Evolutionary conservation across 148 eudicot species (phyloP).

Genomic region (Rhododendron molle): DNA sequence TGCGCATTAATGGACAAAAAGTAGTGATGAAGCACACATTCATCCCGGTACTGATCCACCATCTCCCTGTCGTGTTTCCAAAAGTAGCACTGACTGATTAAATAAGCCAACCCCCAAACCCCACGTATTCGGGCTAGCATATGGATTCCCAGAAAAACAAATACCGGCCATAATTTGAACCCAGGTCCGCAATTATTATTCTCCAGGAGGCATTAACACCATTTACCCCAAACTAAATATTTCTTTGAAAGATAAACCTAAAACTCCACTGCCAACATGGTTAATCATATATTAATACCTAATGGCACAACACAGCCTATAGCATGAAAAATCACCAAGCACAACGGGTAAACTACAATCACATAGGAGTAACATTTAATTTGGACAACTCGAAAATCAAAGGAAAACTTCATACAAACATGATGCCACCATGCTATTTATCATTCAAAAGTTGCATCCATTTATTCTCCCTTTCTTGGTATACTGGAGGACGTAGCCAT

Average conservation of each 20-base stretch:
- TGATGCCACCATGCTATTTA: background rate
- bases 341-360: background rate
- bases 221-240: background rate
- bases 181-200: background rate
- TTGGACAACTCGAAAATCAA: background rate
- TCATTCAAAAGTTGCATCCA: background rate
- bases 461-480: background rate
- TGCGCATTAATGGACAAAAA: too few relatives aligned
- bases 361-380: background rate
- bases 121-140: background rate
- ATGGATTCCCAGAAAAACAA: background rate
- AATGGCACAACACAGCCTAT: background rate
- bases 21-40: too few relatives aligned
- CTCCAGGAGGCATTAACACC: background rate
- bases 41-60: background rate
- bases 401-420: background rate
- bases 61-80: background rate
- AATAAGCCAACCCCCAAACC: background rate
- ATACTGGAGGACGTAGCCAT: background rate
- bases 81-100: background rate
- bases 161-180: background rate
- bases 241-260: background rate
- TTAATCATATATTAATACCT: background rate
- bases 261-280: background rate
- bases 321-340: background rate